Conservation (phyloP, 1,284 basidiomycete species). For the Acaromyces ingoldii region DNA sequence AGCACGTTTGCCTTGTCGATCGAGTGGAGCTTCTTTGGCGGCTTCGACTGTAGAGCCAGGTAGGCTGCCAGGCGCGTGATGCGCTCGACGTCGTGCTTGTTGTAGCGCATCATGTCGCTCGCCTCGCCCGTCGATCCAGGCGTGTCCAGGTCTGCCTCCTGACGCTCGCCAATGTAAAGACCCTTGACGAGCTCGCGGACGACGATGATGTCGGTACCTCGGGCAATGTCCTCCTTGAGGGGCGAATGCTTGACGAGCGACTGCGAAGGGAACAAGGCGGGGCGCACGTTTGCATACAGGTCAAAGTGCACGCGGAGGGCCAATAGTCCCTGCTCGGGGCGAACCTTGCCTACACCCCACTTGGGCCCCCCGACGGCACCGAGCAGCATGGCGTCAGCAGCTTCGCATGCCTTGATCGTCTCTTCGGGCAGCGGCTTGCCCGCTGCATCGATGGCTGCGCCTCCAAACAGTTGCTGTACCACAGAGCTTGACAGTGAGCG, state of each 20-base stretch:
- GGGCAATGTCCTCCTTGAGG: conserved; percentile 78
- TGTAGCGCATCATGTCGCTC: conserved; percentile 72
- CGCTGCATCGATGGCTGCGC: conserved; percentile 80
- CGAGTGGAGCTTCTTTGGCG: conserved; percentile 83
- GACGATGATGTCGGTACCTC: conserved; percentile 86
- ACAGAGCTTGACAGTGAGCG: neutral
- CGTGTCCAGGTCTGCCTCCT: conserved; percentile 63
- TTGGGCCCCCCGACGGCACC: conserved; percentile 90
- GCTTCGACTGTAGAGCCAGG: conserved; percentile 73
- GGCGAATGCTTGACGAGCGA: conserved; percentile 85
- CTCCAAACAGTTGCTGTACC: conserved; percentile 70
- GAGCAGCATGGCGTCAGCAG: conserved; percentile 48
- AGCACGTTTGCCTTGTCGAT: conserved; percentile 99
- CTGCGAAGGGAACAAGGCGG: conserved; percentile 88
- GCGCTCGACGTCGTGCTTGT: conserved; percentile 80
- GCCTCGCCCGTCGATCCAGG: conserved; percentile 41
- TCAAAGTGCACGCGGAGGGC: conserved; percentile 87
- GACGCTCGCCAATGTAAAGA: conserved; percentile 78
- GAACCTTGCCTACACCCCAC: conserved; percentile 86
- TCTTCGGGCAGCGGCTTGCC: conserved; percentile 78
- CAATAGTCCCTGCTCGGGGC: conserved; percentile 92
- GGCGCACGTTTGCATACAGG: conserved; percentile 96
- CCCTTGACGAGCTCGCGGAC: conserved; percentile 73
- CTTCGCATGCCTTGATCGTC: conserved; percentile 62
- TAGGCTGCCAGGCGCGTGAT: conserved; percentile 94